These are phyloP conservation scores for Trichopus zeylanicus DNA, from an alignment of 116 monocot genomes.

Conservation along the genomic window DNA sequence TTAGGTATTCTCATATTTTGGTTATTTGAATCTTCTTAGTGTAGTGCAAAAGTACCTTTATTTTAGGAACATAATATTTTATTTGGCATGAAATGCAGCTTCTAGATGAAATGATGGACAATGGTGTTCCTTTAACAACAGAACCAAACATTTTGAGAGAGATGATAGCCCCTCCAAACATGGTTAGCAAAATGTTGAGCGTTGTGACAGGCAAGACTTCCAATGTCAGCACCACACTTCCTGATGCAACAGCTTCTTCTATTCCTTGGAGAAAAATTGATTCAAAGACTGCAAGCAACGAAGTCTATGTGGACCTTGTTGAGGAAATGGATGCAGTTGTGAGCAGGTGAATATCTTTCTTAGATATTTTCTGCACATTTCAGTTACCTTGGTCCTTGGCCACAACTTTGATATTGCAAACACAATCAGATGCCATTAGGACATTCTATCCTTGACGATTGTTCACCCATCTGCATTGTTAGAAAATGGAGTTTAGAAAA, in stretches of 20 bases:
- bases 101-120: conserved; percentile 99
- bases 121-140: conserved; percentile 89
- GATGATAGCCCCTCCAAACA: conserved; percentile 80
- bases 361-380: not conserved
- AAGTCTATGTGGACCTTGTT: conserved; percentile 80
- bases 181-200: conserved; percentile 78
- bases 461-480: no score
- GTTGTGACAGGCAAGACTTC: conserved; percentile 82
- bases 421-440: no score
- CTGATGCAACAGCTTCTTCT: conserved; percentile 67
- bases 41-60: no score
- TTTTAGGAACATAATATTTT: not conserved
- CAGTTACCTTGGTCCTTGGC: not conserved
- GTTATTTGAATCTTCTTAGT: no score
- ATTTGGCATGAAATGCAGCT: conserved; percentile 46
- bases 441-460: no score
- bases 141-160: conserved; percentile 89
- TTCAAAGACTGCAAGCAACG: conserved; percentile 59
- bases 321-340: conserved; percentile 79
- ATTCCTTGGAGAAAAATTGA: conserved; percentile 79
- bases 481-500: no score
- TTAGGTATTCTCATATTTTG: no score
- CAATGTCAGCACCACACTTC: conserved; percentile 61
- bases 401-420: not conserved
- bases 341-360: conserved; percentile 39